These are phyloP conservation scores for Exophiala dermatitidis DNA, from an alignment of 2,329 filamentous ascomycete genomes.

Conservation along the genomic window DNA sequence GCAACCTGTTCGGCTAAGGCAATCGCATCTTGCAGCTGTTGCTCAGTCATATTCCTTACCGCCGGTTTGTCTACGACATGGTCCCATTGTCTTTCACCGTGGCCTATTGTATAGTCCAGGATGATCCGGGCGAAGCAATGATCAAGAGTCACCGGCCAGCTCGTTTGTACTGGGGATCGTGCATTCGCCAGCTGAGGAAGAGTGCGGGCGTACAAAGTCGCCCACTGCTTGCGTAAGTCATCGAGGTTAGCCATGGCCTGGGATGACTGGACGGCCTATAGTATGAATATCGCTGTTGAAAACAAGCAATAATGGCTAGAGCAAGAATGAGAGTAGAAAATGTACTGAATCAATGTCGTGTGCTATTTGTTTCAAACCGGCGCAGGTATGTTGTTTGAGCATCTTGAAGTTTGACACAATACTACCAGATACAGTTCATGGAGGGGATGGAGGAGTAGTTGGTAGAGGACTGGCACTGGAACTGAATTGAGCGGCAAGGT, in stretches of 20 bases:
- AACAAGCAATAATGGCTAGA: too few species aligned
- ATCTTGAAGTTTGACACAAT: too few species aligned
- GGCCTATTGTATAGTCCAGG: conserved; percentile 36
- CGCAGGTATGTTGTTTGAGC: too few species aligned
- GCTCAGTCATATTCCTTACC: conserved; percentile 37
- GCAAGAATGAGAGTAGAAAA: too few species aligned
- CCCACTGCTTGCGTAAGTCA: conserved; percentile 22
- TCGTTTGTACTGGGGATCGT: conserved; percentile 28
- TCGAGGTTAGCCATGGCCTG: conserved; percentile 12
- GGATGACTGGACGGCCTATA: not conserved
- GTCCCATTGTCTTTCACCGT: conserved; percentile 38
- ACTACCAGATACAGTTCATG: too few species aligned
- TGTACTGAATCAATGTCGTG: too few species aligned
- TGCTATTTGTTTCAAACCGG: too few species aligned
- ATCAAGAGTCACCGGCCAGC: conserved; percentile 37
- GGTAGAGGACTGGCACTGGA: too few species aligned
- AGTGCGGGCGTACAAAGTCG: conserved; percentile 23
- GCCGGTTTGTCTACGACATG: conserved; percentile 38
- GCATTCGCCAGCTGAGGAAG: conserved; percentile 26
- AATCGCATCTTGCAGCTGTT: conserved; percentile 36
- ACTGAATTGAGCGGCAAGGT: too few species aligned
- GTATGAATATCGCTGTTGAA: too few species aligned
- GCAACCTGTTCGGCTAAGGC: conserved; percentile 35
- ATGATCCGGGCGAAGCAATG: conserved; percentile 28
- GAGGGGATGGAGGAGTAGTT: too few species aligned